These are phyloP conservation scores for Anthracocystis setariae DNA, from an alignment of 1,284 basidiomycete genomes.

Conservation along the genomic window DNA sequence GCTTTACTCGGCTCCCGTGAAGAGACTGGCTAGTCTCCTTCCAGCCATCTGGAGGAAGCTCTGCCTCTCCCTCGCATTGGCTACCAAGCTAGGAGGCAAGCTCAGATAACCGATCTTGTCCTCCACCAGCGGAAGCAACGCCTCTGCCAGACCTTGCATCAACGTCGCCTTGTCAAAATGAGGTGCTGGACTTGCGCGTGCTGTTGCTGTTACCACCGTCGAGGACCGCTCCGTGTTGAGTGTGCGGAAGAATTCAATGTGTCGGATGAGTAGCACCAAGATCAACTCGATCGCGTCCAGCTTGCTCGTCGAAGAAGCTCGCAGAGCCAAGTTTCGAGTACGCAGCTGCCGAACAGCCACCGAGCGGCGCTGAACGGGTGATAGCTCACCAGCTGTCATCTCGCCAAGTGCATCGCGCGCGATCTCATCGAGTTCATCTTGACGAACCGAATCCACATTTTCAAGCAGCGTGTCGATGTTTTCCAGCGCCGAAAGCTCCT, in stretches of 20 bases:
- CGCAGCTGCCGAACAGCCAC: slow-evolving; percentile 75
- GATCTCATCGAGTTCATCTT: slow-evolving; percentile 77
- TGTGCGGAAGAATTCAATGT: slow-evolving; percentile 74
- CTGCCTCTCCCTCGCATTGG: slow-evolving; percentile 46
- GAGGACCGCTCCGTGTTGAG: slow-evolving; percentile 28
- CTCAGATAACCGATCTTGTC: slow-evolving; percentile 52
- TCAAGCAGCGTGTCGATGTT: slow-evolving; percentile 78
- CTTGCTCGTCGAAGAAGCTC: slow-evolving; percentile 71
- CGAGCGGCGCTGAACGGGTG: slow-evolving; percentile 52
- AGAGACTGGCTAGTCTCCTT: slow-evolving; percentile 41
- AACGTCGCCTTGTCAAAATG: slow-evolving; percentile 28
- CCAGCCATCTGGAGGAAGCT: slow-evolving; percentile 60
- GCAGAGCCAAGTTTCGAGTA: slow-evolving; percentile 70
- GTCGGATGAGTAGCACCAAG: slow-evolving; percentile 84
- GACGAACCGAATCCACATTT: slow-evolving; percentile 76
- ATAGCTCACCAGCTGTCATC: slow-evolving; percentile 29
- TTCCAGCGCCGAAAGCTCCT: slow-evolving; percentile 75
- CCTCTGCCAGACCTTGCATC: slow-evolving; percentile 38
- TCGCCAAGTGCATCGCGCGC: slow-evolving; percentile 47
- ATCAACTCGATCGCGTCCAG: slow-evolving; percentile 83
- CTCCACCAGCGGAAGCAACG: slow-evolving; percentile 51
- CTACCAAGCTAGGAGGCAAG: slow-evolving; percentile 38
- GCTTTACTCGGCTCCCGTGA: slow-evolving; percentile 35
- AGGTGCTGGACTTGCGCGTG: slow-evolving; percentile 6
- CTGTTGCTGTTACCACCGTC: neutral